Evolutionary conservation across 2,329 filamentous ascomycete genomes (phyloP).

Genomic region (Orbilia quercus): DNA sequence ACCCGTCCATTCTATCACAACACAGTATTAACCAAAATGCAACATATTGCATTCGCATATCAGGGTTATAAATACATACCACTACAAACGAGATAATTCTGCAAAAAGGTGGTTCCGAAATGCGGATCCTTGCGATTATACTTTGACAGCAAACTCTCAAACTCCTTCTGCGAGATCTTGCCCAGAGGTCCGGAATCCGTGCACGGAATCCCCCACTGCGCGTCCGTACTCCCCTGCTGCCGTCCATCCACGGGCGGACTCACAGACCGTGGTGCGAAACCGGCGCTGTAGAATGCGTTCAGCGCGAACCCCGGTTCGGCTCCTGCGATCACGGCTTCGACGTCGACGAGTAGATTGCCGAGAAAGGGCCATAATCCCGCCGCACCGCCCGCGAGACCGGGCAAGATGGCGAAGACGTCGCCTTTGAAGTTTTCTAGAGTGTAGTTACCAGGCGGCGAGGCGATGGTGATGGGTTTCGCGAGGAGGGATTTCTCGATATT

Average conservation of each 20-base stretch:
- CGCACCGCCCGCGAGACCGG: slow-evolving; percentile 13
- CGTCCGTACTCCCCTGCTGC: slow-evolving; percentile 31
- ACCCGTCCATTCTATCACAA: slow-evolving; percentile 47
- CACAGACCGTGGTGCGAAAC: neutral
- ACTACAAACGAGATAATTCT: slow-evolving; percentile 41
- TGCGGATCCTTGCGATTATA: slow-evolving; percentile 43
- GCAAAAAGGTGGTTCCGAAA: slow-evolving; percentile 45
- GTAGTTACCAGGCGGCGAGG: slow-evolving; percentile 30
- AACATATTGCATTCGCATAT: too few species aligned
- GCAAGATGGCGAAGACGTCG: slow-evolving; percentile 20
- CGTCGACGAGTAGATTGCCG: slow-evolving; percentile 20
- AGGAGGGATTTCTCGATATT: slow-evolving; percentile 32
- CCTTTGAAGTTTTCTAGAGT: slow-evolving; percentile 32
- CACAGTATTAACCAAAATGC: slow-evolving; percentile 27
- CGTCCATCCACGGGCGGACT: slow-evolving; percentile 39
- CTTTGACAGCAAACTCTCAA: slow-evolving; percentile 30
- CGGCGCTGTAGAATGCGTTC: slow-evolving; percentile 10
- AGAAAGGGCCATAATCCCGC: slow-evolving; percentile 24
- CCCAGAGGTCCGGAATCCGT: slow-evolving; percentile 45
- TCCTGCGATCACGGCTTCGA: slow-evolving; percentile 14
- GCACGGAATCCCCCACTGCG: slow-evolving; percentile 34
- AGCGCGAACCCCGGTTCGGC: slow-evolving; percentile 10
- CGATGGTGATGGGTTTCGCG: slow-evolving; percentile 20
- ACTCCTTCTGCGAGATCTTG: slow-evolving; percentile 32
- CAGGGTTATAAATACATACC: slow-evolving; percentile 31